These are phyloP conservation scores for Colletotrichum chrysophilum DNA, from an alignment of 2,329 filamentous ascomycete species.

Conservation along the genomic window DNA sequence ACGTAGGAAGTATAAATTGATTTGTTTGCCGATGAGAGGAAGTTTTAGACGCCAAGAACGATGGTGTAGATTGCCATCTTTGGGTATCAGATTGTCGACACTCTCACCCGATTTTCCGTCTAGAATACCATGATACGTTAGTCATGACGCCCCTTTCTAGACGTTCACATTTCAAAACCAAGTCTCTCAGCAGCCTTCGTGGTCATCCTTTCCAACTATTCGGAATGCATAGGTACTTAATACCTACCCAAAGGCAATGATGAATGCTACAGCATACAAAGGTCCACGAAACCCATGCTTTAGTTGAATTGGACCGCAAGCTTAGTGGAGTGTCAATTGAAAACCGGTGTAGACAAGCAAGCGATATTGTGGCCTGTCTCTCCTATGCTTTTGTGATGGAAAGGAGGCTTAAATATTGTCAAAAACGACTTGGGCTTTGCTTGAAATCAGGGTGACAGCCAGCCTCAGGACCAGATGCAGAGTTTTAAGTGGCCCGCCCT, in stretches of 20 bases:
- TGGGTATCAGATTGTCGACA: neutral
- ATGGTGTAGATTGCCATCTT: fast-evolving
- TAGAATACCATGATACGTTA: neutral
- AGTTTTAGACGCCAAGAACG: neutral
- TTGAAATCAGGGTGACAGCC: fast-evolving
- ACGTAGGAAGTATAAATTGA: neutral
- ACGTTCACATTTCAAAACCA: neutral
- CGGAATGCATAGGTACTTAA: neutral
- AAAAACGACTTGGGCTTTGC: neutral
- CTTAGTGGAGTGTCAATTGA: too few relatives aligned
- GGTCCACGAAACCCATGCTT: neutral
- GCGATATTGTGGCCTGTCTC: neutral
- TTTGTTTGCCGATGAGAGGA: neutral
- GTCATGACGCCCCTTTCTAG: neutral
- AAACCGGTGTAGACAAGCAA: too few relatives aligned
- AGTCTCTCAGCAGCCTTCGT: neutral
- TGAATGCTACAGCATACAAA: neutral
- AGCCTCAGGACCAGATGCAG: neutral
- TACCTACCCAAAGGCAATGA: neutral
- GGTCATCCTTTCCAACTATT: neutral
- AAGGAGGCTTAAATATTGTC: neutral
- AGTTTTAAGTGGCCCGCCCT: neutral
- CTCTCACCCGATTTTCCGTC: neutral
- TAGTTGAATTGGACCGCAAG: neutral
- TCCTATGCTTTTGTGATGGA: neutral